A percentile compares a stretch with the other conserved stretches of the same genome.
Conservation (phyloP, 2,329 filamentous ascomycete genomes). For the Ascocoryne sarcoides region DNA sequence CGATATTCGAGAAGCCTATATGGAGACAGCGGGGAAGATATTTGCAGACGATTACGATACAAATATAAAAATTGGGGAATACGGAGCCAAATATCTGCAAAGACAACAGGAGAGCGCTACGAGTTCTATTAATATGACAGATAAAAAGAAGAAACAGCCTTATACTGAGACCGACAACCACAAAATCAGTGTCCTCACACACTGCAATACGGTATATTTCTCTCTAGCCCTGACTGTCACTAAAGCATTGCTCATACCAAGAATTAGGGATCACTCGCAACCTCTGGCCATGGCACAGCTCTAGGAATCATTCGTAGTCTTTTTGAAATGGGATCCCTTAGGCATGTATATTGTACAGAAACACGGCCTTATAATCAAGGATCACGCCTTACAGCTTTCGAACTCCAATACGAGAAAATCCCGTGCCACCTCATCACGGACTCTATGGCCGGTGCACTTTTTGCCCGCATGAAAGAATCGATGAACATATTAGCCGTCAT, state of each 20-base stretch:
- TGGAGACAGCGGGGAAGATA: conserved; percentile 76
- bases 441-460: conserved; percentile 88
- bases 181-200: conserved; percentile 77
- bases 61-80: conserved; percentile 75
- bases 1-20: conserved; percentile 60
- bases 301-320: conserved; percentile 88
- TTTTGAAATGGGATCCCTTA: conserved; percentile 53
- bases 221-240: too few species aligned
- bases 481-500: conserved; percentile 77
- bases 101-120: conserved; percentile 15
- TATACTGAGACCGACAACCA: conserved; percentile 27
- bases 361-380: conserved; percentile 98
- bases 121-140: neutral
- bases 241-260: too few species aligned
- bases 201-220: conserved; percentile 87
- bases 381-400: conserved; percentile 87
- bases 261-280: conserved; percentile 68
- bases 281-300: conserved; percentile 94
- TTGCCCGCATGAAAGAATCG: conserved; percentile 51
- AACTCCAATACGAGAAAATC: conserved; percentile 89
- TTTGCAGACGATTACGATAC: conserved; percentile 78
- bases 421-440: conserved; percentile 89
- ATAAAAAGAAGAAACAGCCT: neutral
- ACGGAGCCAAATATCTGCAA: conserved; percentile 75
- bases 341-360: conserved; percentile 91